Conservation (phyloP, 192 early-diverging fungal species). For the Cetraspora pellucida region DNA sequence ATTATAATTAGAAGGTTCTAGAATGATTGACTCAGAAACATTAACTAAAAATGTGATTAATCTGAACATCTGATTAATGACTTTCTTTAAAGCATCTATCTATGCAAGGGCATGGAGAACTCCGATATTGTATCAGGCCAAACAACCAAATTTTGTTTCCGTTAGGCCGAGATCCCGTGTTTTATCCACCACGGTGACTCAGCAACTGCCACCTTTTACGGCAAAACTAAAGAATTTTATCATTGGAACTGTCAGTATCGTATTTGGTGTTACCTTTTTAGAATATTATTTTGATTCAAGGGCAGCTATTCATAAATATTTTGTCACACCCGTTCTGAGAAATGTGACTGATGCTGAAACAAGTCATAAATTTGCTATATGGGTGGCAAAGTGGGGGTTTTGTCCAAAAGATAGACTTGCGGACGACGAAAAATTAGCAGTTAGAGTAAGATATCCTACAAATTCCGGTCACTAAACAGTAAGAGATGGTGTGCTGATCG, state of each 20-base stretch:
- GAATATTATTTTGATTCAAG: slow-evolving; percentile 71
- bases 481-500: background rate
- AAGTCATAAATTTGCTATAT: slow-evolving; percentile 71
- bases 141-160: no score
- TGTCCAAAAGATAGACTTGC: slow-evolving; percentile 60
- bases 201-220: no score
- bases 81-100: no score
- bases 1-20: no score
- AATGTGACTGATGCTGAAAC: slow-evolving; percentile 69
- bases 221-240: slow-evolving; percentile 37
- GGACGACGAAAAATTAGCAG: slow-evolving; percentile 54
- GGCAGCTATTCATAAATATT: slow-evolving; percentile 68
- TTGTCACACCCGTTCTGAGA: slow-evolving; percentile 71
- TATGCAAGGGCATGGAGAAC: no score
- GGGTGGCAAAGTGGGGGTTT: slow-evolving; percentile 61
- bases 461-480: background rate
- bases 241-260: slow-evolving; percentile 44
- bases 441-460: slow-evolving; percentile 46
- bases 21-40: no score
- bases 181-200: no score
- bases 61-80: no score
- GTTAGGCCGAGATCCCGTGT: no score
- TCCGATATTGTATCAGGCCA: no score
- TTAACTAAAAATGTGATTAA: no score
- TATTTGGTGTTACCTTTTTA: slow-evolving; percentile 49